A percentile compares a stretch with the other conserved stretches of the same genome.
Evolutionary conservation across 768 basidiomycete species (phyloP).

Genomic region (Boletus huronensis): DNA sequence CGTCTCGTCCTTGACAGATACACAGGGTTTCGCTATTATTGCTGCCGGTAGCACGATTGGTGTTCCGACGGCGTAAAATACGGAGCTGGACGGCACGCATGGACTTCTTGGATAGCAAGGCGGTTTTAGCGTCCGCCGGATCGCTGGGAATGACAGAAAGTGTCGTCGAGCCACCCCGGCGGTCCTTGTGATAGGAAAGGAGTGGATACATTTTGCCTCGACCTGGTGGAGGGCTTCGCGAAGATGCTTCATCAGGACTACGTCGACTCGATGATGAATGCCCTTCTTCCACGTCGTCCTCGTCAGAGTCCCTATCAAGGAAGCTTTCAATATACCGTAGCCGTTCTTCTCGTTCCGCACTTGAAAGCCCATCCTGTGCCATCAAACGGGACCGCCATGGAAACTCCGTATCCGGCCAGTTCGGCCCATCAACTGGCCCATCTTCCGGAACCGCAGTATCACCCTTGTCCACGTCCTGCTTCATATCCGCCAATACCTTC

Average conservation of each 20-base stretch:
- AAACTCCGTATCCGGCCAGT: slow-evolving; percentile 78
- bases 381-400: slow-evolving; percentile 70
- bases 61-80: slow-evolving; percentile 38
- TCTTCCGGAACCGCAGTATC: slow-evolving; percentile 25
- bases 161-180: slow-evolving; percentile 9
- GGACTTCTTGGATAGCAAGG: slow-evolving; percentile 67
- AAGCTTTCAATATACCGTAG: slow-evolving; percentile 67
- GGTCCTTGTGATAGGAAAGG: slow-evolving; percentile 37
- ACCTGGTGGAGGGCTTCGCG: slow-evolving; percentile 31
- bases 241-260: slow-evolving; percentile 15
- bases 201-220: slow-evolving; percentile 63
- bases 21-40: slow-evolving; percentile 56
- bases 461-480: slow-evolving; percentile 12
- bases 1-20: slow-evolving; percentile 62
- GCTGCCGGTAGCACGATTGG: slow-evolving; percentile 33
- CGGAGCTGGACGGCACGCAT: slow-evolving; percentile 60
- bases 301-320: slow-evolving; percentile 69
- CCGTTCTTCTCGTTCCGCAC: slow-evolving; percentile 56
- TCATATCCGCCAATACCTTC: slow-evolving; percentile 31
- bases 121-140: slow-evolving; percentile 73
- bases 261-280: slow-evolving; percentile 9
- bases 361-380: slow-evolving; percentile 49
- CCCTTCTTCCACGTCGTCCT: slow-evolving; percentile 36
- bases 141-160: slow-evolving; percentile 52
- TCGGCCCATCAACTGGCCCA: slow-evolving; percentile 47